Conservation (phyloP, 352 stramenopile genomes). For the Phytophthora sp. region DNA sequence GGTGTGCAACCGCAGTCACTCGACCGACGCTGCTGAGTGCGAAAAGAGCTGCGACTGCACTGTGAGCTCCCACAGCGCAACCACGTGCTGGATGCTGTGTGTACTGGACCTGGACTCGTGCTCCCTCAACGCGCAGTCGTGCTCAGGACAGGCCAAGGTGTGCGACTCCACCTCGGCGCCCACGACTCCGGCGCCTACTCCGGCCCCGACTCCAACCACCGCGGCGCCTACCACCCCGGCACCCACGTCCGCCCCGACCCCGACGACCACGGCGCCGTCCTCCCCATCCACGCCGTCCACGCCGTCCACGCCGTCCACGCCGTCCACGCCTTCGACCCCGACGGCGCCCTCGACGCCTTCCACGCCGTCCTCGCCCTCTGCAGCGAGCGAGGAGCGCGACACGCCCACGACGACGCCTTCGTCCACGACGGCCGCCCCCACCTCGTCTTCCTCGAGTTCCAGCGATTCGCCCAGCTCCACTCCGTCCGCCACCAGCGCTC, state of each 20-base stretch:
- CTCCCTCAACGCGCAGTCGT: constrained; percentile 31
- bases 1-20: constrained; percentile 52
- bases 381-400: constrained; percentile 8
- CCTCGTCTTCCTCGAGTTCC: constrained; percentile 1
- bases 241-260: neutral
- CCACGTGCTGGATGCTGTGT: constrained; percentile 65
- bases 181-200: constrained; percentile 4
- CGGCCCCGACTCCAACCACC: constrained; percentile 13
- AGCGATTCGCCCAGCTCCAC: neutral
- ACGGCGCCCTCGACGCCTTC: constrained; percentile 11
- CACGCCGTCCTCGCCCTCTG: neutral
- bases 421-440: constrained; percentile 7
- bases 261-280: constrained; percentile 4
- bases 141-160: constrained; percentile 42
- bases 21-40: constrained; percentile 28
- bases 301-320: neutral
- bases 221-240: constrained; percentile 5
- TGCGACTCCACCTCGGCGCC: constrained; percentile 26
- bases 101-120: constrained; percentile 49
- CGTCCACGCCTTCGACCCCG: constrained; percentile 7
- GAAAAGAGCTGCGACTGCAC: constrained; percentile 33
- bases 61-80: constrained; percentile 27
- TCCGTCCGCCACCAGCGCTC: neutral
- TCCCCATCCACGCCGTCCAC: constrained; percentile 2
- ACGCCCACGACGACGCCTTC: neutral